Evolutionary conservation across 305 asterid genomes (phyloP).

Genomic region (Plantago lanceolata): DNA sequence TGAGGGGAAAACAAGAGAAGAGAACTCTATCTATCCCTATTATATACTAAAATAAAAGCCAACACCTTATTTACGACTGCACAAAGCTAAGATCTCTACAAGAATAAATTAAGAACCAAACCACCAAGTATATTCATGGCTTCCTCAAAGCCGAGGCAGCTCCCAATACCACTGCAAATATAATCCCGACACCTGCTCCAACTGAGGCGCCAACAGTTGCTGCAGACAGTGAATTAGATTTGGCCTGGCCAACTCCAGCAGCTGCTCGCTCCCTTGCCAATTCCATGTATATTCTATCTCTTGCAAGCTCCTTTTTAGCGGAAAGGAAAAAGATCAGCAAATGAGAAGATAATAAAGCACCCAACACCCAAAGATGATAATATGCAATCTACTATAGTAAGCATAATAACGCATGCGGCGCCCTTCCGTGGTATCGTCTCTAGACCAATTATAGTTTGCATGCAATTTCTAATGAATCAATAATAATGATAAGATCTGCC

Average conservation of each 20-base stretch:
- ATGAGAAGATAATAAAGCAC: background rate
- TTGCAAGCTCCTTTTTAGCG: constrained; percentile 61
- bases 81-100: constrained; percentile 19
- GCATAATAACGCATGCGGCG: background rate
- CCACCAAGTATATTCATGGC: constrained; percentile 47
- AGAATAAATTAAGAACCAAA: background rate
- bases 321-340: background rate
- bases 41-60: background rate
- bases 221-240: constrained; percentile 53
- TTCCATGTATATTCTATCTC: constrained; percentile 71
- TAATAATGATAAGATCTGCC: no score
- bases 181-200: constrained; percentile 92
- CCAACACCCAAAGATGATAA: background rate
- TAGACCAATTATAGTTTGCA: background rate
- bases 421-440: background rate
- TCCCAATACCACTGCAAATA: constrained; percentile 92
- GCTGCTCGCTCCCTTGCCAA: constrained; percentile 68
- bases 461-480: background rate
- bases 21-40: no score
- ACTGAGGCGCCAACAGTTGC: constrained; percentile 95
- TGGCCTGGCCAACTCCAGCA: constrained; percentile 46
- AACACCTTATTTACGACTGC: constrained; percentile 17
- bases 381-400: background rate
- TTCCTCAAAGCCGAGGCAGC: constrained; percentile 97
- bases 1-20: no score